Evolutionary conservation across 202 grass and related monocot genomes (phyloP), one percentile per base, ranked within the genome.

Genomic region (Thinopyrum obtusiflorum): DNA sequence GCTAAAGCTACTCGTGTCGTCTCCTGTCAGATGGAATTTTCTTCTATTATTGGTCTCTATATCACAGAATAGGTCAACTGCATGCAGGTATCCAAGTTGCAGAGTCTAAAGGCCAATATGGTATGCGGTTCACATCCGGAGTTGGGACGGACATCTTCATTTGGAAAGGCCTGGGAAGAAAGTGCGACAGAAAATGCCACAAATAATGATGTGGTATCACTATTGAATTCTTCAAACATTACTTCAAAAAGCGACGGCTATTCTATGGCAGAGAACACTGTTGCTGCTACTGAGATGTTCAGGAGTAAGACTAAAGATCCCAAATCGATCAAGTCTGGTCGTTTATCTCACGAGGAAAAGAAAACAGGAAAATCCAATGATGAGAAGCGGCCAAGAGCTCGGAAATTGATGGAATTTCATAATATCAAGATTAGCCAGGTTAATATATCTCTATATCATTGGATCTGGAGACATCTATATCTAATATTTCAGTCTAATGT

Each of bases 371-470:
- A 97, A 83, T 88, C 88, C 44, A 84, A 86, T 42, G 97, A 99
- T 87, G 97, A 97, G 42, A 99, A 92, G 83, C 89, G 84, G 84
- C 65, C 88, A 25, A 89, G 90, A 89, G 55, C 91, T 86, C 74
- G 92, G 60, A 99, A 94, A 84, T 80, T 87, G 68, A 92, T 94
- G 90, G 97, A 99, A 70, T 99, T 99, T 83, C 91, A 90, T 84
- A 91, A 99, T 77, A 97, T 99, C 85, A 99, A 92, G 83, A 99
- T 99, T 82, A 97, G 93, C 85, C 92, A 99, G 97, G 97, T 98
- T 84, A 33, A 60, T 88, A 65, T 69, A 53, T 90, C 71, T 63
- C 53, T 26, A 65, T 70, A 62, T 84, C 5, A 27, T 77, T 71
- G 82, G 17, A 44, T 86, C 60, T 71, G 53, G 18, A 76, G 60